Base-by-base conservation (phyloP, 1,284 basidiomycete species). In the Trametes pubescens region DNA sequence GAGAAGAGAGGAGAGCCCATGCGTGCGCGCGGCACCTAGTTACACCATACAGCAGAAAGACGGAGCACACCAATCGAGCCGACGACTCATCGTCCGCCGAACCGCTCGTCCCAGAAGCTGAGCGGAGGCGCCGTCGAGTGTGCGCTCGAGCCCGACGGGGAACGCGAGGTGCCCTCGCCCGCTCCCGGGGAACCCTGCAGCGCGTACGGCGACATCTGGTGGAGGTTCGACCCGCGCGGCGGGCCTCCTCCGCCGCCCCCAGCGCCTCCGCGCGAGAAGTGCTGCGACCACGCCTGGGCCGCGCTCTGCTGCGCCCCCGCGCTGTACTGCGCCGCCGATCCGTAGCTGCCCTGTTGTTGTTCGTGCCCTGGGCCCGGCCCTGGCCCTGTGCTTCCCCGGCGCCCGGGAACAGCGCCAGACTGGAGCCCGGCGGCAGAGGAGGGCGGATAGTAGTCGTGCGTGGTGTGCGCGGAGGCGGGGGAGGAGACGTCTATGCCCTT, bases 401-500 rank as follows among this genome's bases (percentile, higher is more conserved):
- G 69, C 44, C 54, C 55, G 58, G 57, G 22, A 22, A 34, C 46
- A 47, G 49, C 47, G 47, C 53, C 53, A n/a, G 21, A 16, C 22
- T 57, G 55, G 32, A 35, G 59, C 56, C 49, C 43, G 24, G 51
- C 61, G 37, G 65, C 49, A 16, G 65, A 34, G 10, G 65, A 52
- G 40, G 47, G 47, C 18, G 69, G 43, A 57, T 67, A 71, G 62
- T 73, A 73, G 22, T 72, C 73, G 44, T 67, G 67, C 32, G 64
- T 49, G 34, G 69, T 62, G 6, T 71, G 56, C 21, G 70, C 62
- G 8, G 71, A 60, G 22, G 70, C 66, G 29, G 75, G 69, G 51
- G 81, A 73, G 22, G 56, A 53, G 38, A 67, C 52, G 51, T 74
- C 73, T 35, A 65, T 62, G 44, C 52, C 62, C 43, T 70, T 61